Evolutionary conservation across 2,329 filamentous ascomycete species (phyloP), one percentile per base, ranked within the genome.

Genomic region (Lasiodiplodia theobromae): DNA sequence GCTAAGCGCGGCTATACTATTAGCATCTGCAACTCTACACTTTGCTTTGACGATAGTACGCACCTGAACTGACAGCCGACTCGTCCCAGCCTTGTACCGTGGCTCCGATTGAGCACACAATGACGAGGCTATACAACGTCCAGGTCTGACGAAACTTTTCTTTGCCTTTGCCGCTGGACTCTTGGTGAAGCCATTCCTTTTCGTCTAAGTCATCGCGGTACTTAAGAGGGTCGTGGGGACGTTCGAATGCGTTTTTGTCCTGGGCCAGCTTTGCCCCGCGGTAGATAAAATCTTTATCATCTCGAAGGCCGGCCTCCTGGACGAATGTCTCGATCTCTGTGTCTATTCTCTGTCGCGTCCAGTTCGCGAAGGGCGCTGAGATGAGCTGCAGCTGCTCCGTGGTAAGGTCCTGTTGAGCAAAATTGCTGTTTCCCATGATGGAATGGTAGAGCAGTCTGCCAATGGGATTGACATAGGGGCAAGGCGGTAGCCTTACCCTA

Each of bases 1-100:
- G 88, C 89, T 57, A 88, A 47, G 89, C 73, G 91, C 91, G 71
- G 90, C 87, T 23, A 90, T 89, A 0, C 88, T 90, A 77, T 91
- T 87, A 76, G n/a, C 51, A 6, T 7, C n/a, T 18, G 40, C 1
- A 3, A 2, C 10, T 23, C 44, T 34, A 54, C n/a, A 16, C 12
- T 28, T 5, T 37, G 3, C 4, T n/a, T 25, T 23, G 34, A 2
- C 18, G 1, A 12, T 53, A 23, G 23, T 23, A 28, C 52, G 28
- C 7, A 54, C 52, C 52, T 34, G 23, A 25, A 6, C 52, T 54
- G 16, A 54, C 52, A 18, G 52, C 52, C 31, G 21, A 77, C 81
- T 71, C 73, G 83, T 83, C 83, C 88, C 90, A 90, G 72, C 89
- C 90, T 74, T 92, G 90, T 0, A 92, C 90, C 23, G 89, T 89